phyloP scores from a whole-genome alignment of 345 rosid species.

The Laguncularia racemosa region DNA sequence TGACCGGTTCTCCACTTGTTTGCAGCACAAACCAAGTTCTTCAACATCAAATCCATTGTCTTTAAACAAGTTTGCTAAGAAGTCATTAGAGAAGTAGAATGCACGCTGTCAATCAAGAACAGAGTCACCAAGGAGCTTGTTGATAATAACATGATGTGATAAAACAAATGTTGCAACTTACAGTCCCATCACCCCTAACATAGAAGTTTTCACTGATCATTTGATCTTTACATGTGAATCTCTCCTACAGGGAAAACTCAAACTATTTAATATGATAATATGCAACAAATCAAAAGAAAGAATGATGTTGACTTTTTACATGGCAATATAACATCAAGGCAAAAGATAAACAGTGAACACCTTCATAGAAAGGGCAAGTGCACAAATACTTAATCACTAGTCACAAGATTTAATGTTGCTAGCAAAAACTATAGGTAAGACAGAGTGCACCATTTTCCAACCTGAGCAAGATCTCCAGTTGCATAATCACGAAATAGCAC shows the following conservation, averaged over 20 bases:
- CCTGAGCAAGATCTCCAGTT: constrained; percentile 92
- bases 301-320: not conserved
- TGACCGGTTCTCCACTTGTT: constrained; percentile 90
- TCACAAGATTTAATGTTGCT: too few species aligned
- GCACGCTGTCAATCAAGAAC: constrained; percentile 56
- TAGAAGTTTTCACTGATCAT: constrained; percentile 80
- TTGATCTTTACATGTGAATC: constrained; percentile 78
- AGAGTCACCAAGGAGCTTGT: not conserved
- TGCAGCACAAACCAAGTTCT: constrained; percentile 71
- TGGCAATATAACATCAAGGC: too few species aligned
- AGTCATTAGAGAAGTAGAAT: constrained; percentile 78
- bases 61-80: constrained; percentile 55
- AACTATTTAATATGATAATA: constrained; percentile 2
- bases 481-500: constrained; percentile 90
- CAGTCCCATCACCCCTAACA: constrained; percentile 97
- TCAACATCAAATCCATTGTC: constrained; percentile 66
- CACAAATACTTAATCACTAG: too few species aligned
- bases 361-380: too few species aligned
- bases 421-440: not conserved
- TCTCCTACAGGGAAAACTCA: constrained; percentile 50
- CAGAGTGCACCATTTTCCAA: constrained; percentile 10
- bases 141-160: not conserved
- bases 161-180: constrained; percentile 30
- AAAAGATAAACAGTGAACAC: too few species aligned
- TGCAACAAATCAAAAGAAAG: not conserved